Evolutionary conservation across 2,329 filamentous ascomycete genomes (phyloP).

Genomic region (Orbilia ellipsospora): DNA sequence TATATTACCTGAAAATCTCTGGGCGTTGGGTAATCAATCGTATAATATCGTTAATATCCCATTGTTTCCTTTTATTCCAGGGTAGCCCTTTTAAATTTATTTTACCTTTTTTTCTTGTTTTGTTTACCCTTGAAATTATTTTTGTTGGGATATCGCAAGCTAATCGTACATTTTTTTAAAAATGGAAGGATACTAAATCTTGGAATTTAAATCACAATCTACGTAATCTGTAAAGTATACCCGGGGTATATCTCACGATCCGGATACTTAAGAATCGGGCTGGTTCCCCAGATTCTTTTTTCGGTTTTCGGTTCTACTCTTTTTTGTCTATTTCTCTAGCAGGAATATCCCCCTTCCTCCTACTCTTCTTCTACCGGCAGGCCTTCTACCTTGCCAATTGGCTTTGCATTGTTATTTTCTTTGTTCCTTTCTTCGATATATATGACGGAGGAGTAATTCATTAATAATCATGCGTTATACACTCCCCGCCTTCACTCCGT

Average conservation of each 20-base stretch:
- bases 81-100: slow-evolving; percentile 10
- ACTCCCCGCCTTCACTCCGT: slow-evolving; percentile 20
- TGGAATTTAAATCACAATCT: slow-evolving; percentile 18
- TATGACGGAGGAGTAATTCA: background rate
- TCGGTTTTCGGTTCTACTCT: slow-evolving; percentile 1
- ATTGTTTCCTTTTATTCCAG: slow-evolving; percentile 14
- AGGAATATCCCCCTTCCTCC: slow-evolving; percentile 29
- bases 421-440: slow-evolving; percentile 15
- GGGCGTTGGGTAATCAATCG: too few relatives aligned
- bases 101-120: slow-evolving; percentile 3
- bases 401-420: slow-evolving; percentile 1
- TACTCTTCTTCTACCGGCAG: slow-evolving; percentile 7
- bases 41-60: background rate
- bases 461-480: slow-evolving; percentile 25
- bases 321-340: slow-evolving; percentile 8
- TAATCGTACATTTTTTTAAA: too few relatives aligned
- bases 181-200: background rate
- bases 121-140: background rate
- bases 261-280: slow-evolving; percentile 48
- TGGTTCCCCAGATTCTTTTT: slow-evolving; percentile 53
- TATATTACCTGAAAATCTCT: background rate
- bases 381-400: slow-evolving; percentile 11
- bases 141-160: slow-evolving; percentile 2
- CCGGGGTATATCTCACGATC: slow-evolving; percentile 14
- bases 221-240: slow-evolving; percentile 26